Percentiles rank a stretch among this genome's conserved stretches.
Evolutionary conservation across 148 eudicot genomes (phyloP).

Genomic region (Heliosperma pusillum): DNA sequence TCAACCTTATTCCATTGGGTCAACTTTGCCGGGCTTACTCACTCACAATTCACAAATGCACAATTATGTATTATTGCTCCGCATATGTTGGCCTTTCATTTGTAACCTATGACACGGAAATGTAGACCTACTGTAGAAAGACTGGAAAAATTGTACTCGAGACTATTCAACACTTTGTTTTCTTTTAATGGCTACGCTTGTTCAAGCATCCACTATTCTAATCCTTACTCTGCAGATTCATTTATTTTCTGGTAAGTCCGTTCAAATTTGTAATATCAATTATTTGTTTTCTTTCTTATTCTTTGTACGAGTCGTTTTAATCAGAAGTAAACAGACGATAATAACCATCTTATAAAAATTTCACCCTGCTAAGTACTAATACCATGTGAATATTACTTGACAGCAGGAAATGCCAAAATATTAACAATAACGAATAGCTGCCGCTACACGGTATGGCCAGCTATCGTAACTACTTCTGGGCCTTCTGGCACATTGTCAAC

Average conservation of each 20-base stretch:
- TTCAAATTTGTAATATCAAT: not conserved
- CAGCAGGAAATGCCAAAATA: conserved; percentile 24
- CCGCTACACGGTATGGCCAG: conserved; percentile 61
- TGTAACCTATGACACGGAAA: too few relatives aligned
- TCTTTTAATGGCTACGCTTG: conserved; percentile 5
- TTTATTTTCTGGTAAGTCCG: not conserved
- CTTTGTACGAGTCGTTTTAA: not conserved
- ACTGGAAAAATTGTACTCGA: too few relatives aligned
- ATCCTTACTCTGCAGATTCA: not conserved
- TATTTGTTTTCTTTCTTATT: too few relatives aligned
- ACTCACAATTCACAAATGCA: too few relatives aligned
- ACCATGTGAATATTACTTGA: not conserved
- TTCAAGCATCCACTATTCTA: not conserved
- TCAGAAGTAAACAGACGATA: not conserved
- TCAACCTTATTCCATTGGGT: too few relatives aligned
- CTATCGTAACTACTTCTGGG: conserved; percentile 11
- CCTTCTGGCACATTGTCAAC: conserved; percentile 22
- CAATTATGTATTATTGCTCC: too few relatives aligned
- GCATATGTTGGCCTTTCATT: too few relatives aligned
- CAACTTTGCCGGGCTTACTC: too few relatives aligned
- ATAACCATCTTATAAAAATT: too few relatives aligned
- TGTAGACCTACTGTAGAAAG: too few relatives aligned
- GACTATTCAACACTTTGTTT: too few relatives aligned
- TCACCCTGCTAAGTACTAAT: not conserved
- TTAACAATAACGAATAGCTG: conserved; percentile 58